Base-by-base conservation (phyloP, 345 rosid species). In the Ceriops tagal region DNA sequence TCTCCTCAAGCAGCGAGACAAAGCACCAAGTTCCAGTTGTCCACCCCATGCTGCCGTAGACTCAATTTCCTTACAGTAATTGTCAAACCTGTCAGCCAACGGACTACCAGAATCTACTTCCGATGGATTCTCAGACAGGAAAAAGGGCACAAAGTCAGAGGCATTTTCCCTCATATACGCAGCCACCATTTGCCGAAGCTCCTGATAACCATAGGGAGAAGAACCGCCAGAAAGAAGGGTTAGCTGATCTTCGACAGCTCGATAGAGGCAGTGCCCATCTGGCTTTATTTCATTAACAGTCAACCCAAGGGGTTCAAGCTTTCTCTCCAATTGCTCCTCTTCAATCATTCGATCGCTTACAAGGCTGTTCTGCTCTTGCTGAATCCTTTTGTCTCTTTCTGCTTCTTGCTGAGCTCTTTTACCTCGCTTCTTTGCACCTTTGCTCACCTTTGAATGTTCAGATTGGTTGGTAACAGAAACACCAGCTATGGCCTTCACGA, bases 231-330 rank as follows among this genome's bases (percentile, higher is more conserved):
- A 81, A 39, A 68, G 79, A 65, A 73, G 65, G 18, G 89, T 81
- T 4, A 92, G 84, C 84, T 95, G 99, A 73, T 87, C 83, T 65
- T 95, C 97, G 24, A 95, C 92, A 27, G 99, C 97, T 46, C 96
- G 78, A 82, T 90, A 95, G 69, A 92, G 96, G 73, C 99, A 92
- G 75, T 92, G 91, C 16, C 97, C 99, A 62, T 95, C 96, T n/a
- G 99, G 91, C 74, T 90, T 95, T 35, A 92, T 90, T 82, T 92
- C 93, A 60, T 69, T 81, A 56, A 90, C 66, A 0, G 83, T 81
- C 79, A 92, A 77, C 19, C 96, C 93, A 58, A 87, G 65, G 24
- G 93, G 97, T 59, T 86, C 83, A 43, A 88, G 87, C 73, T 86
- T 88, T 67, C 24, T 73, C 58, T 79, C 85, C 77, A 88, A 71